Evolutionary conservation across 495 filamentous ascomycete genomes (phyloP).

Genomic region (Penicillium soppii): DNA sequence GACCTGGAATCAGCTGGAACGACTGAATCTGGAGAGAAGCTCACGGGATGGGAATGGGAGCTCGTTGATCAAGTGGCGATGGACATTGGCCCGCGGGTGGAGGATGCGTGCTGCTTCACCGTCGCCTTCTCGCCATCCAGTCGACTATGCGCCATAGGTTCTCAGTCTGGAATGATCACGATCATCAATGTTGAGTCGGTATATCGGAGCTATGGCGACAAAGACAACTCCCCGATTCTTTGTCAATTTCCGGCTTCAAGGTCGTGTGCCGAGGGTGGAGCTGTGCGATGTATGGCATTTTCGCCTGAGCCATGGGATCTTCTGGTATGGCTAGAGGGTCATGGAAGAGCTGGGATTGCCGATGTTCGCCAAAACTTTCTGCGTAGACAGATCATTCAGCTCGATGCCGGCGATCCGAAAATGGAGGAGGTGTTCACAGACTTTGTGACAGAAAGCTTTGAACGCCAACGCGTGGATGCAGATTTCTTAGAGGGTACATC

Average conservation of each 20-base stretch:
- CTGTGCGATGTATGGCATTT: slow-evolving; percentile 88
- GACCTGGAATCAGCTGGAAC: slow-evolving; percentile 41
- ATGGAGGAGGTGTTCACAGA: slow-evolving; percentile 57
- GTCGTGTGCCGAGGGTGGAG: slow-evolving; percentile 61
- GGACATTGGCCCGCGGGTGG: slow-evolving; percentile 32
- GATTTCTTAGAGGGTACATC: slow-evolving; percentile 25
- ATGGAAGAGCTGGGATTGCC: slow-evolving; percentile 77
- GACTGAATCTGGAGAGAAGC: slow-evolving; percentile 40
- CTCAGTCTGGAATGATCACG: slow-evolving; percentile 69
- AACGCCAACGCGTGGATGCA: slow-evolving; percentile 21
- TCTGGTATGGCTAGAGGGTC: slow-evolving; percentile 89
- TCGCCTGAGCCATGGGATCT: slow-evolving; percentile 88
- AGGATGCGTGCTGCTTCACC: slow-evolving; percentile 60
- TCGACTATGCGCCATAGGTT: slow-evolving; percentile 66
- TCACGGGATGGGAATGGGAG: slow-evolving; percentile 41
- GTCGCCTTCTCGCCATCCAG: slow-evolving; percentile 71
- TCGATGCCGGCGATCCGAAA: slow-evolving; percentile 56
- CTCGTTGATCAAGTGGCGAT: slow-evolving; percentile 36
- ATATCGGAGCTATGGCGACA: slow-evolving; percentile 28
- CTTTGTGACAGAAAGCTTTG: slow-evolving; percentile 25
- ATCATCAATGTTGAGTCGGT: slow-evolving; percentile 61
- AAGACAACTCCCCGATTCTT: slow-evolving; percentile 38
- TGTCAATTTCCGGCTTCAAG: slow-evolving; percentile 57
- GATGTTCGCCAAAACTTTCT: slow-evolving; percentile 77
- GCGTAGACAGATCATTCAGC: slow-evolving; percentile 68